These are phyloP conservation scores for Metschnikowia picachoensis DNA, from an alignment of 805 yeast genomes.

Conservation along the genomic window DNA sequence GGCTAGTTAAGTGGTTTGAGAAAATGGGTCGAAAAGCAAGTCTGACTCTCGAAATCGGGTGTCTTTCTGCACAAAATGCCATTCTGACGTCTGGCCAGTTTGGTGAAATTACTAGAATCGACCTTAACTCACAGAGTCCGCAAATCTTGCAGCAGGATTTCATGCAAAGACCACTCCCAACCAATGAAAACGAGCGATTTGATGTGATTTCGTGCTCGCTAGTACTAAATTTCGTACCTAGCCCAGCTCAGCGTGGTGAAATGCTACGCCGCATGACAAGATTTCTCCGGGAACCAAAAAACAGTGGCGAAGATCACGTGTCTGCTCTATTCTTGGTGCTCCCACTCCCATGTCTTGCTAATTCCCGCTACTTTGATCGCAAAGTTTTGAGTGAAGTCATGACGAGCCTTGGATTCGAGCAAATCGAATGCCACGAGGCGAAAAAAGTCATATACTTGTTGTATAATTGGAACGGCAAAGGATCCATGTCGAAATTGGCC, in stretches of 20 bases:
- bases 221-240: slow-evolving; percentile 86
- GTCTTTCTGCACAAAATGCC: slow-evolving; percentile 61
- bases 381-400: slow-evolving; percentile 43
- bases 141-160: slow-evolving; percentile 76
- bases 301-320: neutral
- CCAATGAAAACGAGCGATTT: slow-evolving; percentile 42
- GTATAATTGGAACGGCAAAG: slow-evolving; percentile 44
- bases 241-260: slow-evolving; percentile 63
- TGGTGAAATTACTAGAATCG: slow-evolving; percentile 57
- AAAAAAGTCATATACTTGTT: slow-evolving; percentile 74
- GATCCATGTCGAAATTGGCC: neutral
- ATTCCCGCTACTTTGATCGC: slow-evolving; percentile 73
- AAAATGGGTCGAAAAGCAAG: slow-evolving; percentile 5
- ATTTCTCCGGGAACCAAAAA: slow-evolving; percentile 45
- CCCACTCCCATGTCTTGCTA: slow-evolving; percentile 81
- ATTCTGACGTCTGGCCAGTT: slow-evolving; percentile 61
- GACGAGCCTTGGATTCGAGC: slow-evolving; percentile 55
- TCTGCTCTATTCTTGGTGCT: slow-evolving; percentile 59
- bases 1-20: slow-evolving; percentile 61
- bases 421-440: slow-evolving; percentile 50
- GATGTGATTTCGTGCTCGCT: slow-evolving; percentile 76
- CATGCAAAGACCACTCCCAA: slow-evolving; percentile 69
- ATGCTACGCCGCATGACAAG: slow-evolving; percentile 62
- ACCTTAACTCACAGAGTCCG: slow-evolving; percentile 75
- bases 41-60: slow-evolving; percentile 78